A percentile compares a stretch with the other conserved stretches of the same genome.
phyloP scores from a whole-genome alignment of 2,329 filamentous ascomycete genomes.

The Calonectria pteridis region DNA sequence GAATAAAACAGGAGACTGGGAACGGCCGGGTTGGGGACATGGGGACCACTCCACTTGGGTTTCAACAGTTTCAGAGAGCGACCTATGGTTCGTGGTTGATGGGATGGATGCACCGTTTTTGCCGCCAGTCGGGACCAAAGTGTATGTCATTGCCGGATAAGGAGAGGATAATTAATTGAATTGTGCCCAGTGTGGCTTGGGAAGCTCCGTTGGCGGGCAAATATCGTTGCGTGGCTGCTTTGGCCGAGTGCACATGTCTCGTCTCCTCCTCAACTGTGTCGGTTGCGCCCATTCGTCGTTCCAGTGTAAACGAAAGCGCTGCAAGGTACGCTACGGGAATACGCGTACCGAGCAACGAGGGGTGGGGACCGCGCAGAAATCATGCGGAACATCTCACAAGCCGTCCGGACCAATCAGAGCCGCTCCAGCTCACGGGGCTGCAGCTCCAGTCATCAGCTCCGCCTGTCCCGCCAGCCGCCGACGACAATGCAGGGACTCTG shows the following conservation, averaged over 20 bases:
- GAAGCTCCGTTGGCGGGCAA: background rate
- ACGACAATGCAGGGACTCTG: background rate
- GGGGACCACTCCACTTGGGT: conserved; percentile 1
- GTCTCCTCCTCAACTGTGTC: background rate
- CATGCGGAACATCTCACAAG: background rate
- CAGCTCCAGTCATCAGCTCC: background rate
- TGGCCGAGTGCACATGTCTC: background rate
- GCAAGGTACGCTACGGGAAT: background rate
- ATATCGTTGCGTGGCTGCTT: background rate
- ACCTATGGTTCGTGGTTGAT: conserved; percentile 10
- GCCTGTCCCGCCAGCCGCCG: conserved; percentile 3
- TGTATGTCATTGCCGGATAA: background rate
- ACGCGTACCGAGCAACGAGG: background rate
- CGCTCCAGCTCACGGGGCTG: background rate
- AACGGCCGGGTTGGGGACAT: conserved; percentile 5
- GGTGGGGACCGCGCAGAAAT: background rate
- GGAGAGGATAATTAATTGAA: background rate
- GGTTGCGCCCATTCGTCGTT: conserved; percentile 2
- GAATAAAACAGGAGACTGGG: conserved; percentile 15
- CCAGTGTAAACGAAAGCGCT: background rate
- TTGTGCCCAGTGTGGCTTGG: background rate
- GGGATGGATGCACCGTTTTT: conserved; percentile 8
- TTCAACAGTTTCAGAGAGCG: conserved; percentile 14
- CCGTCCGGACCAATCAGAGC: background rate
- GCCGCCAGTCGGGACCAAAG: background rate